A percentile compares a stretch with the other conserved stretches of the same genome.
Conservation (phyloP, 139 green algal genomes). For the Eudorina sp. region DNA sequence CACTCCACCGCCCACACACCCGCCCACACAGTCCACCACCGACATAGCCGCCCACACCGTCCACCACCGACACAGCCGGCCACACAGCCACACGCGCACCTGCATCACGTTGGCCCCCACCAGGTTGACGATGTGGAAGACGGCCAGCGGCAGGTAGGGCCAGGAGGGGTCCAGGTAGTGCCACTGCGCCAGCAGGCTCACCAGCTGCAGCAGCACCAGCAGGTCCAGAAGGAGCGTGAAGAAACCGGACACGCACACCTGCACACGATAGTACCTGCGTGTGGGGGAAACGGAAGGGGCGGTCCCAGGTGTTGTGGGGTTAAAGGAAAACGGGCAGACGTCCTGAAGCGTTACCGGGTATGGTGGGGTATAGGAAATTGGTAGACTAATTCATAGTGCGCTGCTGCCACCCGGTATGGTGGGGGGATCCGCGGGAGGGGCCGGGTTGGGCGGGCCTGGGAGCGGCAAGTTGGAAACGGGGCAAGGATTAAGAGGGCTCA, state of each 20-base stretch:
- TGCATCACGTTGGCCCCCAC: slow-evolving; percentile 5
- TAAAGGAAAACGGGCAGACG: too few species aligned
- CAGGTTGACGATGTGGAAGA: slow-evolving; percentile 37
- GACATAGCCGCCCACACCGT: not conserved
- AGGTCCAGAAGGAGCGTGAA: slow-evolving; percentile 45
- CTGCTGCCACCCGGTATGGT: too few species aligned
- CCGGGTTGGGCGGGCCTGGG: too few species aligned
- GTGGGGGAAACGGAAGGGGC: not conserved
- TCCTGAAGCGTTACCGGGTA: too few species aligned
- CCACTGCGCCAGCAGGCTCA: slow-evolving; percentile 37
- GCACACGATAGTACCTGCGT: slow-evolving; percentile 37
- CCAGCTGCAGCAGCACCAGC: slow-evolving; percentile 43
- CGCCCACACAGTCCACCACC: too few species aligned
- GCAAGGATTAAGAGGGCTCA: too few species aligned
- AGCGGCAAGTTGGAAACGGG: too few species aligned
- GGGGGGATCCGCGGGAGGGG: too few species aligned
- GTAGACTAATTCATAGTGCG: too few species aligned
- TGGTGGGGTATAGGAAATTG: too few species aligned
- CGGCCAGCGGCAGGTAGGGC: slow-evolving; percentile 41
- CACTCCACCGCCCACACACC: not conserved
- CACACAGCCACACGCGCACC: slow-evolving; percentile 1
- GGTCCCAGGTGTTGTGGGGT: too few species aligned
- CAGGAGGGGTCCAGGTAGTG: not conserved
- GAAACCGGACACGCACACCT: slow-evolving; percentile 4
- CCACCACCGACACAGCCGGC: not conserved